phyloP scores from a whole-genome alignment of 768 basidiomycete genomes.

The Psilocybe sp. region DNA sequence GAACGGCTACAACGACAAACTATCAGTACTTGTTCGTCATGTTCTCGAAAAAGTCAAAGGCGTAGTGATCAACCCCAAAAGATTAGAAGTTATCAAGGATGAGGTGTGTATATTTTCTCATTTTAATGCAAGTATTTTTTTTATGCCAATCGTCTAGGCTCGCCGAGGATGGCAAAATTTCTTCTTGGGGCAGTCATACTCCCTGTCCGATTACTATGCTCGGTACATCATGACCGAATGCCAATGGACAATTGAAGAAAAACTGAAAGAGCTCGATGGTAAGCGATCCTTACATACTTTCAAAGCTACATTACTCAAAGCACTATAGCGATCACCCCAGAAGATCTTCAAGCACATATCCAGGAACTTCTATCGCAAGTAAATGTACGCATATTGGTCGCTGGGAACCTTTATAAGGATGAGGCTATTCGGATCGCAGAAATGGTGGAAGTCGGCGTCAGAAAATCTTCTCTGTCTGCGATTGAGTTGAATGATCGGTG shows the following conservation, averaged over 20 bases:
- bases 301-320: neutral
- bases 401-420: constrained; percentile 84
- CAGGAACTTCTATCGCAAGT: constrained; percentile 57
- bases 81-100: constrained; percentile 82
- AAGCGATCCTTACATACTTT: constrained; percentile 23
- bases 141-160: constrained; percentile 39
- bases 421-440: constrained; percentile 75
- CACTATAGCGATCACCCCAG: constrained; percentile 64
- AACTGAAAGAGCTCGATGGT: constrained; percentile 73
- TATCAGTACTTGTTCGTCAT: constrained; percentile 66
- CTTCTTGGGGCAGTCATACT: constrained; percentile 79
- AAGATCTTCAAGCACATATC: constrained; percentile 67
- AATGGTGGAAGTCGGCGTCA: constrained; percentile 65
- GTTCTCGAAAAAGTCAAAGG: constrained; percentile 68
- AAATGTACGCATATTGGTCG: constrained; percentile 68
- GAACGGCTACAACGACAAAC: constrained; percentile 91
- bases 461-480: constrained; percentile 49
- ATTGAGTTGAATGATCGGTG: constrained; percentile 52
- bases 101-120: constrained; percentile 45
- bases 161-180: constrained; percentile 84
- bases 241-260: constrained; percentile 77
- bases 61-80: constrained; percentile 62
- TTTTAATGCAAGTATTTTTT: neutral
- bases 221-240: constrained; percentile 68
- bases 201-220: constrained; percentile 72